Evolutionary conservation across 2,329 filamentous ascomycete species (phyloP).

Genomic region (Paramyrothecium roridum): DNA sequence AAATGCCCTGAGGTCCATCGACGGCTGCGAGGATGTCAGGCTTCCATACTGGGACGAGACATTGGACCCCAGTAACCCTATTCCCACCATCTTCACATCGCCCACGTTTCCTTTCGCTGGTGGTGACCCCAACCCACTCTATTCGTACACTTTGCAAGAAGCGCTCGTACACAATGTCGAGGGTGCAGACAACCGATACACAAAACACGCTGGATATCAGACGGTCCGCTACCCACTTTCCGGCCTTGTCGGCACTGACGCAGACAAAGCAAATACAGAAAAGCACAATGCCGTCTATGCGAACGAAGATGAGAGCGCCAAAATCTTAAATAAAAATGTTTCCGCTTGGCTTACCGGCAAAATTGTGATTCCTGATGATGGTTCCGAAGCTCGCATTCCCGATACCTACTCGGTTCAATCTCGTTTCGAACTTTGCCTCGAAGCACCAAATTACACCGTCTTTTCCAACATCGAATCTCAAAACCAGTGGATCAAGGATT

Average conservation of each 20-base stretch:
- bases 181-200: constrained; percentile 7
- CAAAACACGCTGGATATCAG: constrained; percentile 13
- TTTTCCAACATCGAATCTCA: constrained; percentile 26
- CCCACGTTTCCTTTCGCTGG: constrained; percentile 2
- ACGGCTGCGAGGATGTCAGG: constrained; percentile 7
- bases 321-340: background rate
- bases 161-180: background rate
- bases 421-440: constrained; percentile 20
- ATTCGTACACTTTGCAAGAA: constrained; percentile 18
- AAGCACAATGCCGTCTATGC: constrained; percentile 2
- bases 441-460: constrained; percentile 27
- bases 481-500: constrained; percentile 13
- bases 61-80: background rate
- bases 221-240: constrained; percentile 20
- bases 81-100: constrained; percentile 6
- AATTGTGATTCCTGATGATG: background rate
- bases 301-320: background rate
- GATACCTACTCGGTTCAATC: too few species aligned
- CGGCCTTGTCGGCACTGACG: constrained; percentile 15
- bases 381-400: background rate
- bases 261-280: background rate
- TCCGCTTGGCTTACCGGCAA: background rate
- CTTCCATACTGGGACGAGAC: constrained; percentile 20
- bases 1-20: constrained; percentile 10
- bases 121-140: constrained; percentile 14